Percentiles rank a stretch among this genome's conserved stretches.
Conservation (phyloP, 148 eudicot species). For the Spergularia marina region DNA sequence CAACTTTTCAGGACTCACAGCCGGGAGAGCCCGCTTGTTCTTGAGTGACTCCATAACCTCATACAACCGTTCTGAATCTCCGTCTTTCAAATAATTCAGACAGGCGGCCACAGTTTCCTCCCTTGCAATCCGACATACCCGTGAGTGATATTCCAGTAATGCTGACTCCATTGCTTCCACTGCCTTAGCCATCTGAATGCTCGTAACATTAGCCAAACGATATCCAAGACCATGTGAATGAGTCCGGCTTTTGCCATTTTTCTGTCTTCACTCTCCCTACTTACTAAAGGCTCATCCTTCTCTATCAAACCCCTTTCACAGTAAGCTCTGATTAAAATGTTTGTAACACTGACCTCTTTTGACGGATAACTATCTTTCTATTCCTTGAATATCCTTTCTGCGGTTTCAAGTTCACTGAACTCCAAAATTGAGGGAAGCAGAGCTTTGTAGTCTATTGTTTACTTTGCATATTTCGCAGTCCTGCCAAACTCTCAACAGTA, state of each 20-base stretch:
- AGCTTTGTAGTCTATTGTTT: too few species aligned
- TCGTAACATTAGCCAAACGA: constrained; percentile 30
- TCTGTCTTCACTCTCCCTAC: constrained; percentile 21
- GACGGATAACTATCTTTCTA: constrained; percentile 36
- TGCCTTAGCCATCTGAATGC: constrained; percentile 38
- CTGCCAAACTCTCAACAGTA: constrained; percentile 43
- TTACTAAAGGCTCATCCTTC: constrained; percentile 41
- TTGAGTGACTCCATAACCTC: too few species aligned
- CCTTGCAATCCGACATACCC: constrained; percentile 23
- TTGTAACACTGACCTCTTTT: constrained; percentile 35
- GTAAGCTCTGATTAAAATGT: constrained; percentile 34
- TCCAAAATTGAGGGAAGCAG: too few species aligned
- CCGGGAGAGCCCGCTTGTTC: too few species aligned
- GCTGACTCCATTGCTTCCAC: constrained; percentile 34
- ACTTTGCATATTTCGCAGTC: constrained; percentile 29
- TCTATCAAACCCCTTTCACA: constrained; percentile 38
- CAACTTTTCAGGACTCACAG: too few species aligned
- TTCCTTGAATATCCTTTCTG: too few species aligned
- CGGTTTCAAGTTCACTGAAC: too few species aligned
- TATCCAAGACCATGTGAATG: constrained; percentile 35
- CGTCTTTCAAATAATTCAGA: constrained; percentile 30
- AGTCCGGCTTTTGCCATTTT: constrained; percentile 32
- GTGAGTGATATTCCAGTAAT: background rate
- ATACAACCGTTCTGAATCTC: too few species aligned
- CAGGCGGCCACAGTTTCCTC: constrained; percentile 19